These are phyloP conservation scores for Fomitopsis pulvina DNA, from an alignment of 768 basidiomycete species.

Conservation along the genomic window DNA sequence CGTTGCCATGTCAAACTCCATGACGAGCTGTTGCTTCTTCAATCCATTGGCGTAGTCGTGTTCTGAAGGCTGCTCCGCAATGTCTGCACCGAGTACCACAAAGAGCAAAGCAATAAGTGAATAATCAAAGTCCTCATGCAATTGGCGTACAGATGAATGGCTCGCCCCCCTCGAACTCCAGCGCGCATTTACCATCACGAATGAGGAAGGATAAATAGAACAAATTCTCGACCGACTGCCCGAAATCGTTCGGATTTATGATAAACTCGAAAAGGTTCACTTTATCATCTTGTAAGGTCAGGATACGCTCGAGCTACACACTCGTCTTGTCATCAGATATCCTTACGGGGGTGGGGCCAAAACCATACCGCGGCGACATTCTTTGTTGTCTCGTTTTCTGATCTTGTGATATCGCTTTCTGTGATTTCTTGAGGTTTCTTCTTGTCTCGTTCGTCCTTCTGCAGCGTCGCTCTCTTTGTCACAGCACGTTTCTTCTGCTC, in stretches of 20 bases:
- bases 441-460: slow-evolving; percentile 65
- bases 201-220: slow-evolving; percentile 95
- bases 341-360: not conserved
- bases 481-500: slow-evolving; percentile 73
- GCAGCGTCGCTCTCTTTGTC: slow-evolving; percentile 56
- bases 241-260: slow-evolving; percentile 85
- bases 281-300: slow-evolving; percentile 38
- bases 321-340: too few relatives aligned
- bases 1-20: slow-evolving; percentile 86
- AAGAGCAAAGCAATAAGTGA: not conserved
- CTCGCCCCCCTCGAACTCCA: slow-evolving; percentile 65
- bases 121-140: not conserved
- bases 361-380: slow-evolving; percentile 73
- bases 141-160: slow-evolving; percentile 61
- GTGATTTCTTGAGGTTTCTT: slow-evolving; percentile 72
- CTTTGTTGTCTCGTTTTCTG: slow-evolving; percentile 85
- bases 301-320: slow-evolving; percentile 52
- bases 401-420: slow-evolving; percentile 76
- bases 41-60: slow-evolving; percentile 60
- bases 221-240: slow-evolving; percentile 93
- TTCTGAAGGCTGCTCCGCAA: slow-evolving; percentile 56
- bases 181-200: slow-evolving; percentile 72
- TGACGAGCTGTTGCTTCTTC: slow-evolving; percentile 76
- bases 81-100: slow-evolving; percentile 31
- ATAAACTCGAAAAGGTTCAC: slow-evolving; percentile 85